These are phyloP conservation scores for Jatropha curcas DNA, from an alignment of 345 rosid genomes.

Conservation along the genomic window DNA sequence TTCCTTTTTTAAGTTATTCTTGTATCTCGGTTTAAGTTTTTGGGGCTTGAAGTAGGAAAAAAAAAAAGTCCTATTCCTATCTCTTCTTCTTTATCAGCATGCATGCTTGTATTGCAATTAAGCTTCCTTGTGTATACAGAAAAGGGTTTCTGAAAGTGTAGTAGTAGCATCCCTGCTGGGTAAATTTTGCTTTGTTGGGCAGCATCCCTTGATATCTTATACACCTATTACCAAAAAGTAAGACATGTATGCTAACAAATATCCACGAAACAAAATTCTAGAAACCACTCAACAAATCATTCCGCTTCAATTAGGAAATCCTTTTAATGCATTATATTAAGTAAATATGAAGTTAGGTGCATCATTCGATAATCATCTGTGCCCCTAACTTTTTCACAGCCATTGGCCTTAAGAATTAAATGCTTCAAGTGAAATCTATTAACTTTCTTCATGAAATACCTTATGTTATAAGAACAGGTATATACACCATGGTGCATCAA, in stretches of 20 bases:
- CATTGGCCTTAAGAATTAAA: not conserved
- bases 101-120: not conserved
- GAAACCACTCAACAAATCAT: not conserved
- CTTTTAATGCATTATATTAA: not conserved
- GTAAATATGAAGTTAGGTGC: not conserved
- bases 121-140: not conserved
- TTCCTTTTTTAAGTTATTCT: not conserved
- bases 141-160: not conserved
- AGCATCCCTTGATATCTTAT: no score
- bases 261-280: not conserved
- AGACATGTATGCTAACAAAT: not conserved
- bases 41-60: not conserved
- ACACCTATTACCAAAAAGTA: no score
- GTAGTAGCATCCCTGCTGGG: not conserved
- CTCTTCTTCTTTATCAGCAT: not conserved
- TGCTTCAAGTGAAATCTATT: not conserved
- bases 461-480: constrained; percentile 43
- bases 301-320: not conserved
- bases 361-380: not conserved
- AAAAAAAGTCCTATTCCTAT: not conserved
- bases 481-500: constrained; percentile 81
- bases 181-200: no score
- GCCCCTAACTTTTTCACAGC: not conserved
- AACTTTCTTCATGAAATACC: not conserved
- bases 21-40: not conserved